These are phyloP conservation scores for Azolla pinnata DNA, from an alignment of 75 land plant species.

Conservation along the genomic window DNA sequence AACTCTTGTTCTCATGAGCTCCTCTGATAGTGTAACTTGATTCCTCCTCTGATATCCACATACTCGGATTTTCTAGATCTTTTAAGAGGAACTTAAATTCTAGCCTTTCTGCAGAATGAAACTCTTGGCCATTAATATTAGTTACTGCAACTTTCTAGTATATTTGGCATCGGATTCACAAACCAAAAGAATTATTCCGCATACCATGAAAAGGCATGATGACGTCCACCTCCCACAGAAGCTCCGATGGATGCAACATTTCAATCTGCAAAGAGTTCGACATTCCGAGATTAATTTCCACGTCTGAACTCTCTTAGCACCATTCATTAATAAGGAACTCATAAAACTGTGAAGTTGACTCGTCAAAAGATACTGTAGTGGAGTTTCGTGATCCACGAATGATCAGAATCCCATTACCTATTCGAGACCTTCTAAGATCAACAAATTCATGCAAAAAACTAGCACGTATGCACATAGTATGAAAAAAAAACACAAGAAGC, in stretches of 20 bases:
- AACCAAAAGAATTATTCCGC: not conserved
- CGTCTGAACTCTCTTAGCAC: no score
- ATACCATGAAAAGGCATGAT: not conserved
- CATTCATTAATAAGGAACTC: no score
- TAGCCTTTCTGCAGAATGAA: conserved; percentile 41
- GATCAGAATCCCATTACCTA: no score
- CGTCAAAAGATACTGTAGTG: no score
- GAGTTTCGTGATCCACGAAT: no score
- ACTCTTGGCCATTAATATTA: not conserved
- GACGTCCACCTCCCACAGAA: not conserved
- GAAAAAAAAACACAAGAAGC: no score
- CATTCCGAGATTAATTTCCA: no score
- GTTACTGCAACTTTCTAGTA: not conserved
- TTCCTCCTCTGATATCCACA: conserved; percentile 67
- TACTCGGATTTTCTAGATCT: conserved; percentile 33
- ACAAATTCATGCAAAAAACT: no score
- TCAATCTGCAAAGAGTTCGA: conserved; percentile 3
- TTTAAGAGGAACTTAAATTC: conserved; percentile 80
- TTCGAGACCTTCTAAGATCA: no score
- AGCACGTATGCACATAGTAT: no score
- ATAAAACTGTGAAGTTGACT: no score
- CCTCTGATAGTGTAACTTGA: conserved; percentile 42
- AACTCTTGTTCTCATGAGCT: conserved; percentile 51
- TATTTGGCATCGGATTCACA: not conserved
- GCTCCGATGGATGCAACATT: not conserved